Conservation (phyloP, 768 basidiomycete species). For the Hygrocybe coccinea region DNA sequence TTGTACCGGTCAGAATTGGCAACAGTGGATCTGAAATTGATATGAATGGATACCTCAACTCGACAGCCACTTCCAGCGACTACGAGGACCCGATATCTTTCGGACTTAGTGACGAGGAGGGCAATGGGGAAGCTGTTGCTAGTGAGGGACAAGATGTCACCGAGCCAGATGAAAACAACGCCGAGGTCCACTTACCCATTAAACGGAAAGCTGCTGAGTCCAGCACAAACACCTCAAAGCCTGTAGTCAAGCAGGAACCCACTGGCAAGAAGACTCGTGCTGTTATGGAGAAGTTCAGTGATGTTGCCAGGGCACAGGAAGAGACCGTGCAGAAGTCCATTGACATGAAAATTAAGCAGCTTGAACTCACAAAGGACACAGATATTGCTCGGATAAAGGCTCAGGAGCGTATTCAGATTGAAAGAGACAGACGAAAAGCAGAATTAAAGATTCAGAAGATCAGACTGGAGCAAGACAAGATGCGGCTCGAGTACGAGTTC, state of each 20-base stretch:
- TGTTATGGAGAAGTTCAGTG: slow-evolving; percentile 1
- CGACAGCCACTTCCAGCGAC: not conserved
- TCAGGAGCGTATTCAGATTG: not conserved
- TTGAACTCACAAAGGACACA: not conserved
- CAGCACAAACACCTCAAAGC: not conserved
- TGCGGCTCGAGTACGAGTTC: not conserved
- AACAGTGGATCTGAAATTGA: not conserved
- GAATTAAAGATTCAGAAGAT: slow-evolving; percentile 6
- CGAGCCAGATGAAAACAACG: not conserved
- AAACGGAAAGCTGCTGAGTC: slow-evolving; percentile 13
- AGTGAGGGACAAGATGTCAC: not conserved
- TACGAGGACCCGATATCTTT: not conserved
- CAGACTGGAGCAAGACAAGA: not conserved
- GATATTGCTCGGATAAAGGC: slow-evolving; percentile 4
- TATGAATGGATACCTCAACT: not conserved
- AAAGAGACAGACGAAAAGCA: not conserved
- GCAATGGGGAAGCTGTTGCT: not conserved
- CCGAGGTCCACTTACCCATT: not conserved
- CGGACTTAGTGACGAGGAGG: not conserved
- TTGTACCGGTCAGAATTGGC: slow-evolving; percentile 1
- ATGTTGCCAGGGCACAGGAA: slow-evolving; percentile 12
- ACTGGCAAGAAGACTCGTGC: slow-evolving; percentile 5
- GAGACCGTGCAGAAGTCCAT: slow-evolving; percentile 13
- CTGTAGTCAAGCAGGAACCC: not conserved
- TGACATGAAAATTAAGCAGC: slow-evolving; percentile 6